Base-by-base conservation (phyloP, 768 basidiomycete species). In the Tulasnella sp. region DNA sequence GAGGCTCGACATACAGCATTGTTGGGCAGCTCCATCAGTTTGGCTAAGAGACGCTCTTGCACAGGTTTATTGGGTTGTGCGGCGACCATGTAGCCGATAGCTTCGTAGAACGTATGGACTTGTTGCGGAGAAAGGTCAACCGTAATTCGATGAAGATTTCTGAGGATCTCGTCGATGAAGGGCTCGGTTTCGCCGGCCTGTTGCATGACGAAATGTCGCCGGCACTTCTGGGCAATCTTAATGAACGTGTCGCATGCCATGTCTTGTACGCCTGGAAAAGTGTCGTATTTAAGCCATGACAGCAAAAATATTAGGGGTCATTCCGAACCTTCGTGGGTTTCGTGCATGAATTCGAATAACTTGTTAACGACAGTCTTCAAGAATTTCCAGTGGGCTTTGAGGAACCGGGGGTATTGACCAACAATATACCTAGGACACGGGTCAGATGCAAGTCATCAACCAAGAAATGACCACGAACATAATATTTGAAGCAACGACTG, bases 171-270 rank as follows among this genome's bases (percentile, higher is more conserved):
- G 82, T 99, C 96, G 69, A 99, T 93, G 84, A 99, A 99, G 1
- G 98, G 98, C 83, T 99, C 98, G 75, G 90, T 90, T 85, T 99
- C 98, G 79, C 95, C 95, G 11, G 95, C 92, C 84, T 99, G 98
- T 83, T 96, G 95, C 93, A 99, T 95, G 79, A 99, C 95, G 82
- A 99, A 99, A 84, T 99, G 98, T 75, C 97, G 89, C 57, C 96
- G 89, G 84, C 96, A 99, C 84, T 99, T 99, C 84, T 99, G 98
- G 32, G 98, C 95, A 81, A 99, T 99, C 86, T 99, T 99, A 87
- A 99, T 99, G 85, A 99, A 99, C 0, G 98, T 99, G 84, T 99
- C 98, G 85, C 98, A 99, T 70, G 98, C 98, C 98, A 99, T 99
- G 86, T 99, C 98, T 84, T 99, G 98, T 15, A 99, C 98, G 86